Percentiles rank a stretch among this genome's conserved stretches.
These are phyloP conservation scores for Fusarium xylarioides DNA, from an alignment of 2,329 filamentous ascomycete genomes.

Conservation along the genomic window DNA sequence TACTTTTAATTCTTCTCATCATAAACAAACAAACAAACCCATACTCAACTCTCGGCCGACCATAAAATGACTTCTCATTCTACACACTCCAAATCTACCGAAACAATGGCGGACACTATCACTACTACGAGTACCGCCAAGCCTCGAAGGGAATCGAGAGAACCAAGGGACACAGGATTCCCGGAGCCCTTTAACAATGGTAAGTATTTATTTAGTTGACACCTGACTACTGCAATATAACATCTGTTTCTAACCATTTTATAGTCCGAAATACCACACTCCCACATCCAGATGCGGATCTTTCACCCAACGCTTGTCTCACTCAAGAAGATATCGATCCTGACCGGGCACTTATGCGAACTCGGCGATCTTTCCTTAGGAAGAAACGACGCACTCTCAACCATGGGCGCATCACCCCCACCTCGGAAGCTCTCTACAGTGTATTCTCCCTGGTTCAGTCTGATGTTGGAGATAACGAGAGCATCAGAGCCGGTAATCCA, in stretches of 20 bases:
- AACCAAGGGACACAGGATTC: conserved; percentile 59
- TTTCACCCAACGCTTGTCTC: conserved; percentile 65
- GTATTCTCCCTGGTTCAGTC: conserved; percentile 46
- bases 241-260: conserved; percentile 4
- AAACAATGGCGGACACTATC: conserved; percentile 42
- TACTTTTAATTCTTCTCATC: neutral
- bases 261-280: conserved; percentile 67
- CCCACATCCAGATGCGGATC: conserved; percentile 69
- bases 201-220: conserved; percentile 44
- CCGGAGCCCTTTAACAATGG: conserved; percentile 60
- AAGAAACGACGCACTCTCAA: conserved; percentile 57
- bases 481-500: conserved; percentile 34
- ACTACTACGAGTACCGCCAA: conserved; percentile 40
- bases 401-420: conserved; percentile 55
- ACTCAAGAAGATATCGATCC: conserved; percentile 62
- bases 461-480: conserved; percentile 35
- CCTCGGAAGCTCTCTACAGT: conserved; percentile 46
- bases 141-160: conserved; percentile 42
- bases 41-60: neutral
- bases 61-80: conserved; percentile 9
- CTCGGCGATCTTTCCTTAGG: conserved; percentile 57
- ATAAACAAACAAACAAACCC: neutral
- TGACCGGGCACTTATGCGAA: conserved; percentile 52
- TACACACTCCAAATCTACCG: conserved; percentile 31
- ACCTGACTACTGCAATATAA: neutral